Conservation (phyloP, 2,329 filamentous ascomycete species). For the Alternaria sp. region DNA sequence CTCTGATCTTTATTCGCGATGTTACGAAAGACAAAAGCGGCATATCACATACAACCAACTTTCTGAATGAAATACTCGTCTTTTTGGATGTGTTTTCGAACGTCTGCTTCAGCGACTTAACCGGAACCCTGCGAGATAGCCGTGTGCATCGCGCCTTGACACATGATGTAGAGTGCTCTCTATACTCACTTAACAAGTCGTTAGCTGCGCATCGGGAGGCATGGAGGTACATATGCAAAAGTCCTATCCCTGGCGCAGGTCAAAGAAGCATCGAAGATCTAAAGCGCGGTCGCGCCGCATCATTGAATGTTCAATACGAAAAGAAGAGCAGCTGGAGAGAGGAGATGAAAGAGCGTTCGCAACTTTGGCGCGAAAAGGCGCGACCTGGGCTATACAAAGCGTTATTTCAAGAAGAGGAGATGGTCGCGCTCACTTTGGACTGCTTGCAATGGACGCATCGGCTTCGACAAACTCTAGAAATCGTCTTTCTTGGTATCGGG, state of each 20-base stretch:
- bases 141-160: slow-evolving; percentile 17
- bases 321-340: slow-evolving; percentile 21
- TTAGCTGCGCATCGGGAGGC: slow-evolving; percentile 27
- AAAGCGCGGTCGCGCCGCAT: slow-evolving; percentile 10
- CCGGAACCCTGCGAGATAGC: slow-evolving; percentile 21
- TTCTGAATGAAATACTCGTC: slow-evolving; percentile 16
- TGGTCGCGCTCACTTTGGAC: slow-evolving; percentile 8
- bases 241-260: background rate
- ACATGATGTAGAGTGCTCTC: slow-evolving; percentile 20
- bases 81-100: slow-evolving; percentile 27
- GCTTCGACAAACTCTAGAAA: slow-evolving; percentile 23
- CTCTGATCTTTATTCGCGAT: slow-evolving; percentile 29
- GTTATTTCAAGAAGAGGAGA: slow-evolving; percentile 23
- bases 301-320: slow-evolving; percentile 8
- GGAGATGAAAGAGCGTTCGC: slow-evolving; percentile 22
- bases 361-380: slow-evolving; percentile 23
- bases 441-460: slow-evolving; percentile 19
- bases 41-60: slow-evolving; percentile 8
- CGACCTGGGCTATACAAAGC: slow-evolving; percentile 10
- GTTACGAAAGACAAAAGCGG: slow-evolving; percentile 14
- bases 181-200: slow-evolving; percentile 24
- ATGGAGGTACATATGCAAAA: slow-evolving; percentile 18
- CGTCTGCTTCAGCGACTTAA: slow-evolving; percentile 24
- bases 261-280: slow-evolving; percentile 5
- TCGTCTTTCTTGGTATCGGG: slow-evolving; percentile 21